phyloP scores from a whole-genome alignment of 306 rosid species.

The Ochetophila trinervis region DNA sequence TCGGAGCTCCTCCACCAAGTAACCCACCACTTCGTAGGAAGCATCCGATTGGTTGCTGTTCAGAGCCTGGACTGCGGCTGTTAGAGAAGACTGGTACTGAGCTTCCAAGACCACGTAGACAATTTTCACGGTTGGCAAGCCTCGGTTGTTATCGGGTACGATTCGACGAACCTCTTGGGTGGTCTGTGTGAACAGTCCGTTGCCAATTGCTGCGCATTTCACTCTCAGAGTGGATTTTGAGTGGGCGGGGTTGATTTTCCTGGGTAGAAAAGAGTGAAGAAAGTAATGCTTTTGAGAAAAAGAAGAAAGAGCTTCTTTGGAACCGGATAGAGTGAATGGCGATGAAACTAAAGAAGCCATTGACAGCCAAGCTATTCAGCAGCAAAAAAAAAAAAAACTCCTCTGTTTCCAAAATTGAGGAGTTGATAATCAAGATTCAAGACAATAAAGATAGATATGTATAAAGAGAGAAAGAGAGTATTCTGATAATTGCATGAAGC shows the following conservation, averaged over 20 bases:
- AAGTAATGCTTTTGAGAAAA: conserved; percentile 64
- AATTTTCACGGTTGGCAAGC: conserved; percentile 69
- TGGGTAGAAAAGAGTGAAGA: conserved; percentile 88
- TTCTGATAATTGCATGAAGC: background rate
- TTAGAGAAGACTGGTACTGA: conserved; percentile 88
- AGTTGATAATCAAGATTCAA: conserved; percentile 14
- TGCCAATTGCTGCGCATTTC: conserved; percentile 80
- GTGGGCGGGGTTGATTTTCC: conserved; percentile 35
- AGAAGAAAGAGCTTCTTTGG: conserved; percentile 70
- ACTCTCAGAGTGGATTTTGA: conserved; percentile 47
- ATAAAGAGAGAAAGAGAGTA: background rate
- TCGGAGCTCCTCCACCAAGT: conserved; percentile 91
- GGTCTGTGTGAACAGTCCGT: conserved; percentile 94
- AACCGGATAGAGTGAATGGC: conserved; percentile 55
- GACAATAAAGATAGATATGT: background rate
- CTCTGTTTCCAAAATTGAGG: conserved; percentile 27
- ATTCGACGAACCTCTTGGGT: conserved; percentile 86
- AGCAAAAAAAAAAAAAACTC: background rate
- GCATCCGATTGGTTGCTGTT: conserved; percentile 48
- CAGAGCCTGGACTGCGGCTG: conserved; percentile 74
- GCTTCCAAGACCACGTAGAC: conserved; percentile 95
- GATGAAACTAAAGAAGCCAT: conserved; percentile 88
- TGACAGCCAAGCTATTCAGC: conserved; percentile 26
- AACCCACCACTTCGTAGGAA: conserved; percentile 81
- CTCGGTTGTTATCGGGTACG: conserved; percentile 56